Conservation (phyloP, 345 rosid species). For the Gossypium herbaceum region DNA sequence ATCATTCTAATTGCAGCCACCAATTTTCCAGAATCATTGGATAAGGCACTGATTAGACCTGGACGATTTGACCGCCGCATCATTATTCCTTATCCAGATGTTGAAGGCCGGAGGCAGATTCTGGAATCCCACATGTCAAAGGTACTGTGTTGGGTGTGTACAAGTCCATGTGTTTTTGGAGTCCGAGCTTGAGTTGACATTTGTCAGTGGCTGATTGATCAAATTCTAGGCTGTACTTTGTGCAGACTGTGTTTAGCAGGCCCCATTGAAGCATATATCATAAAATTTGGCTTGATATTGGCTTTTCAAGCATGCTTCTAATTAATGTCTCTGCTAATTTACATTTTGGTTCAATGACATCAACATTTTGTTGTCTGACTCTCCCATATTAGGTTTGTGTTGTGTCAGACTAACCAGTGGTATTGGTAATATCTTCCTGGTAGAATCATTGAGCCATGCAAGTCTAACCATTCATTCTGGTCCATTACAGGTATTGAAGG, state of each 20-base stretch:
- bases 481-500: slow-evolving; percentile 67
- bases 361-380: not conserved
- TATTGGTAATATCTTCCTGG: not conserved
- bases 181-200: slow-evolving; percentile 9
- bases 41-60: slow-evolving; percentile 93
- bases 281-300: not conserved
- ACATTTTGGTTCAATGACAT: not conserved
- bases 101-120: slow-evolving; percentile 95
- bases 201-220: not conserved
- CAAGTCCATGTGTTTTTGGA: slow-evolving; percentile 21
- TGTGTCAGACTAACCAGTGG: not conserved
- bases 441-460: not conserved
- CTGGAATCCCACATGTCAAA: slow-evolving; percentile 94
- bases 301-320: not conserved
- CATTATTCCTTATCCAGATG: slow-evolving; percentile 94
- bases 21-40: slow-evolving; percentile 90
- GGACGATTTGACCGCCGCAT: slow-evolving; percentile 94
- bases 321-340: not conserved
- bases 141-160: slow-evolving; percentile 35
- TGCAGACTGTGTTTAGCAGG: not conserved
- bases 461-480: slow-evolving; percentile 7
- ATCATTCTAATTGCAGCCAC: slow-evolving; percentile 96
- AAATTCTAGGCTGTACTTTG: not conserved
- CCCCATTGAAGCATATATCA: slow-evolving; percentile 44
- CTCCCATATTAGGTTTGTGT: not conserved